phyloP scores from a whole-genome alignment of 176 grass and related monocot genomes.

The Saccharum spontaneum region DNA sequence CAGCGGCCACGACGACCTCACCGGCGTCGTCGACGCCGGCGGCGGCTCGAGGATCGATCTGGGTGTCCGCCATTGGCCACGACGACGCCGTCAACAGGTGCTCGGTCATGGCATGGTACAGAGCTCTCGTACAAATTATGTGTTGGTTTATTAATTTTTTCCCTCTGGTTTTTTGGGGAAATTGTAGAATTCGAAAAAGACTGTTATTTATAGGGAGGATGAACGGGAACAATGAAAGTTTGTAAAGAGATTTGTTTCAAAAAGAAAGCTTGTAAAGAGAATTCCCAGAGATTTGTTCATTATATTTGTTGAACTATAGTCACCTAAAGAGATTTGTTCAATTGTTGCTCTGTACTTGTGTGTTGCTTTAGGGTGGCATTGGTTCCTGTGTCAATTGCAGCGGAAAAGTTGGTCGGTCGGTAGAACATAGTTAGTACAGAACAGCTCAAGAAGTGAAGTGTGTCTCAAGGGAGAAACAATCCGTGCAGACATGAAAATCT shows the following conservation, averaged over 20 bases:
- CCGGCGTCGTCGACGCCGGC: background rate
- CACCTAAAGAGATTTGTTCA: background rate
- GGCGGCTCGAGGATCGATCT: background rate
- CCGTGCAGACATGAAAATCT: background rate
- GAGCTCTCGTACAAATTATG: constrained; percentile 46
- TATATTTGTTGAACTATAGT: constrained; percentile 12
- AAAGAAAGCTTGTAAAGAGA: constrained; percentile 32
- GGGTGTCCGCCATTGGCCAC: background rate
- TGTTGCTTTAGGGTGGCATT: background rate
- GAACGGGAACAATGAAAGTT: background rate
- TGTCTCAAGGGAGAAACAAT: background rate
- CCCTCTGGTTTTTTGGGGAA: constrained; percentile 4
- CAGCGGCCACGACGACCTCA: too few species aligned
- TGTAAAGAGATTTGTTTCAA: background rate
- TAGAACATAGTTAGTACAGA: background rate
- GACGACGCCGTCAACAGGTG: background rate
- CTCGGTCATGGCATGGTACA: constrained; percentile 22
- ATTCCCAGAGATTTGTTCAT: constrained; percentile 39
- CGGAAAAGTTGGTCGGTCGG: background rate
- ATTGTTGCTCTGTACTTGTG: background rate
- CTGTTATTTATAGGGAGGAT: constrained; percentile 28
- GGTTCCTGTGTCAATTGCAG: background rate
- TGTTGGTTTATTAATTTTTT: background rate
- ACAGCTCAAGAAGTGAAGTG: background rate
- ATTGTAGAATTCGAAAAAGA: constrained; percentile 36